Conservation (phyloP, 2,329 filamentous ascomycete species). For the Botrytis fragariae region DNA sequence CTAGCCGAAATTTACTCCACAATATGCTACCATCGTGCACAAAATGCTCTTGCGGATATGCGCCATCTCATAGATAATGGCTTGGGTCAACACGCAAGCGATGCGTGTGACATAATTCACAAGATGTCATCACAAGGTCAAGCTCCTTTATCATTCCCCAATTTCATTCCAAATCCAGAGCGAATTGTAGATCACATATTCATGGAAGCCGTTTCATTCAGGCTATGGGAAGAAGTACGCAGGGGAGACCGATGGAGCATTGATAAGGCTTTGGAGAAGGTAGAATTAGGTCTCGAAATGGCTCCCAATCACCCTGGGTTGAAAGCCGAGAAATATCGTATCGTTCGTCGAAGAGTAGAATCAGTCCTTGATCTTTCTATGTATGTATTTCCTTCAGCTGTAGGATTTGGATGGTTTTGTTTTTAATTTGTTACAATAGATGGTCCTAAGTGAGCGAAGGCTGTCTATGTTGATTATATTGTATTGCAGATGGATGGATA, state of each 20-base stretch:
- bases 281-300: background rate
- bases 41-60: background rate
- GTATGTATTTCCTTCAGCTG: background rate
- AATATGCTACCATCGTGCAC: background rate
- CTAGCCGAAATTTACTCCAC: background rate
- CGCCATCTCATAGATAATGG: background rate
- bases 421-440: background rate
- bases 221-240: background rate
- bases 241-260: background rate
- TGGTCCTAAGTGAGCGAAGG: background rate
- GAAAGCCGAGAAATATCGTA: background rate
- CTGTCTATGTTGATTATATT: background rate
- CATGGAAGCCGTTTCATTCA: background rate
- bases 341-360: background rate
- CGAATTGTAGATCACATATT: background rate
- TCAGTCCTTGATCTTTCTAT: background rate
- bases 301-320: background rate
- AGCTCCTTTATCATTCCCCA: background rate
- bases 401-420: background rate
- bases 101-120: background rate
- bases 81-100: too few species aligned
- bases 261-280: background rate
- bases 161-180: too few species aligned
- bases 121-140: background rate
- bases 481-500: background rate